A percentile compares a stretch with the other conserved stretches of the same genome.
phyloP scores from a whole-genome alignment of 192 early-diverging fungal genomes.

The Gorgonomyces haynaldii region DNA sequence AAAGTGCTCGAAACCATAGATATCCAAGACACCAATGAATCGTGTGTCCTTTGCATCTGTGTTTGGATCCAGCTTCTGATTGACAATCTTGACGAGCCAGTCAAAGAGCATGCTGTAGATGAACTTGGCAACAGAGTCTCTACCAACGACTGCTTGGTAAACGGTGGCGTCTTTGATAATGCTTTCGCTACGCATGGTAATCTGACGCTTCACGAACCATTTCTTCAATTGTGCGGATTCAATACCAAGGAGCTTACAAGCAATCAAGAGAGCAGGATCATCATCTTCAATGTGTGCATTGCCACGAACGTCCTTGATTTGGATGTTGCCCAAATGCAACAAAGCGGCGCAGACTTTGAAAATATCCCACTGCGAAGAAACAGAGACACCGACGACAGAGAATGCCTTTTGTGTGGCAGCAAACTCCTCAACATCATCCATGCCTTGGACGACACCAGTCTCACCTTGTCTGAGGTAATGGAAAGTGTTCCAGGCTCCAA shows the following conservation, averaged over 20 bases:
- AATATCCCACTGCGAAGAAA: conserved; percentile 73
- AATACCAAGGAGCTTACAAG: conserved; percentile 66
- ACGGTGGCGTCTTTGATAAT: conserved; percentile 69
- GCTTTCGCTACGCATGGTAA: conserved; percentile 80
- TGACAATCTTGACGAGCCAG: conserved; percentile 87
- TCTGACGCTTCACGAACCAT: conserved; percentile 92
- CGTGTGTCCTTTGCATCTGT: conserved; percentile 33
- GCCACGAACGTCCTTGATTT: conserved; percentile 57
- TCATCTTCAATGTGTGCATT: conserved; percentile 64
- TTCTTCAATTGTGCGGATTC: conserved; percentile 72
- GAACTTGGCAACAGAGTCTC: conserved; percentile 94
- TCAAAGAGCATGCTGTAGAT: conserved; percentile 94
- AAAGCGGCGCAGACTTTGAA: conserved; percentile 84
- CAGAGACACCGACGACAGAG: conserved; percentile 72
- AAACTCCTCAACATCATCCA: conserved; percentile 92
- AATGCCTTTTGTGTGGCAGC: conserved; percentile 75
- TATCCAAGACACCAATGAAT: conserved; percentile 98
- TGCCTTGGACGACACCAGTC: conserved; percentile 61
- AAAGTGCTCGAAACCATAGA: conserved; percentile 98
- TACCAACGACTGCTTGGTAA: conserved; percentile 61
- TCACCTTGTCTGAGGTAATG: conserved; percentile 81
- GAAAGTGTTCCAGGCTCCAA: conserved; percentile 66
- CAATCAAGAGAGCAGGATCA: conserved; percentile 59
- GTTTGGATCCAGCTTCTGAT: conserved; percentile 53
- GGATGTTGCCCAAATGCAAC: conserved; percentile 92